Evolutionary conservation across 2,329 filamentous ascomycete genomes (phyloP).

Genomic region (Claviceps citrina): DNA sequence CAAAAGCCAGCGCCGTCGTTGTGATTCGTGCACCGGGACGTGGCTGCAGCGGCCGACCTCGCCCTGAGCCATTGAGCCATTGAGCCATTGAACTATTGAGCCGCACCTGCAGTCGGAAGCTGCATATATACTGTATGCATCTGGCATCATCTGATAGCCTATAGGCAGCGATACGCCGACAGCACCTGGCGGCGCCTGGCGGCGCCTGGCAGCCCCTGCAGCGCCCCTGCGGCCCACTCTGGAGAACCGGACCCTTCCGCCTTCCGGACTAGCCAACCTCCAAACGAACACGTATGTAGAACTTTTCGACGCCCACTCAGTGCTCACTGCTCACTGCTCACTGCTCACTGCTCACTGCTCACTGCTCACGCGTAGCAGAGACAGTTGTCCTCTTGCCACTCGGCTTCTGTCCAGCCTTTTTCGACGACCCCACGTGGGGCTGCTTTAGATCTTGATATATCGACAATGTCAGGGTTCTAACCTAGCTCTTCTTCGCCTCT

Average conservation of each 20-base stretch:
- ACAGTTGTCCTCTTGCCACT: no score
- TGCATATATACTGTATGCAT: no score
- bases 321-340: no score
- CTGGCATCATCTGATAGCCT: not conserved
- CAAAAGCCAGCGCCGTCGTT: no score
- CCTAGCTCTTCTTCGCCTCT: slow-evolving; percentile 1
- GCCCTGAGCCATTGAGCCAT: no score
- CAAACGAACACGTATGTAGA: slow-evolving; percentile 14
- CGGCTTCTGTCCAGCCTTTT: slow-evolving; percentile 7
- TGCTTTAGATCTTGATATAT: slow-evolving; percentile 14
- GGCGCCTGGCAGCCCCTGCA: not conserved
- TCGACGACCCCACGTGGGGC: slow-evolving; percentile 19
- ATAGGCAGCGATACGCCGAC: no score
- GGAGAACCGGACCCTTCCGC: slow-evolving; percentile 3
- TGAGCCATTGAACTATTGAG: no score
- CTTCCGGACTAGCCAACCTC: slow-evolving; percentile 7
- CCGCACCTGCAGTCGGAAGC: no score
- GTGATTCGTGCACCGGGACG: no score
- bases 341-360: no score
- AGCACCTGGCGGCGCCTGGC: not conserved
- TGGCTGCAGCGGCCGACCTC: no score
- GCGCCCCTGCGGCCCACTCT: slow-evolving; percentile 4
- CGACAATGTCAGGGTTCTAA: slow-evolving; percentile 14
- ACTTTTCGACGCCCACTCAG: slow-evolving; percentile 8
- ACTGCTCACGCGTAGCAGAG: no score